Evolutionary conservation across 306 rosid species (phyloP).

Genomic region (Amphicarpaea edgeworthii): DNA sequence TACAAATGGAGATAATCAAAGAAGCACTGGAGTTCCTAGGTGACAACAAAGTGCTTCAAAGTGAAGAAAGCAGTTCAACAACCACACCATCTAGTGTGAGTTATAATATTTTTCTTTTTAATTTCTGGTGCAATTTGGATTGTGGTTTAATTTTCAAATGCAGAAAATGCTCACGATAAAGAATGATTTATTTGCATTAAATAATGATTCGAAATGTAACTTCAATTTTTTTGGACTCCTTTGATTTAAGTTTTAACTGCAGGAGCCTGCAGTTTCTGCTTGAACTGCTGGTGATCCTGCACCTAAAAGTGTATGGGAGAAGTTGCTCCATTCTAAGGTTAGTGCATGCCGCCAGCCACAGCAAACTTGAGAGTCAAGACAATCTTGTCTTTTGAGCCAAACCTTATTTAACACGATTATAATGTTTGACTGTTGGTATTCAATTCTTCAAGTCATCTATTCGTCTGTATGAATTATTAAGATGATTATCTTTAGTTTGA

Average conservation of each 20-base stretch:
- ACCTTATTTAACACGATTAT: neutral
- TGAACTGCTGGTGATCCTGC: conserved; percentile 18
- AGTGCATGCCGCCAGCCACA: conserved; percentile 14
- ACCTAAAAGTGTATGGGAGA: conserved; percentile 31
- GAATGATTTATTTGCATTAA: neutral
- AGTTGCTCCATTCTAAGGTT: conserved; percentile 30
- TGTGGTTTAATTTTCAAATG: conserved; percentile 4
- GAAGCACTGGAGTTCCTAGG: conserved; percentile 50
- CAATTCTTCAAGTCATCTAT: conserved; percentile 7
- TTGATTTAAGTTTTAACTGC: neutral
- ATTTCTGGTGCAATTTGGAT: conserved; percentile 14
- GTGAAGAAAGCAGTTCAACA: conserved; percentile 41
- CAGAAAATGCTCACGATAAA: neutral
- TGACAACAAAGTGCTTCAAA: conserved; percentile 35
- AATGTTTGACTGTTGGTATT: conserved; percentile 17
- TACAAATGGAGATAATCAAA: conserved; percentile 57
- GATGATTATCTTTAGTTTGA: conserved; percentile 23
- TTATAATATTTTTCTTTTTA: conserved; percentile 9
- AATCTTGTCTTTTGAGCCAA: conserved; percentile 1
- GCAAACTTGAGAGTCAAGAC: conserved; percentile 14
- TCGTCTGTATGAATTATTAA: conserved; percentile 19
- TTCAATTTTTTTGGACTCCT: neutral
- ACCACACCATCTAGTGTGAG: conserved; percentile 52
- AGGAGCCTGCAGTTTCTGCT: conserved; percentile 19
- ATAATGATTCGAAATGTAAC: neutral